Evolutionary conservation across 768 basidiomycete species (phyloP).

Genomic region (Termitomyces eurrhizus): DNA sequence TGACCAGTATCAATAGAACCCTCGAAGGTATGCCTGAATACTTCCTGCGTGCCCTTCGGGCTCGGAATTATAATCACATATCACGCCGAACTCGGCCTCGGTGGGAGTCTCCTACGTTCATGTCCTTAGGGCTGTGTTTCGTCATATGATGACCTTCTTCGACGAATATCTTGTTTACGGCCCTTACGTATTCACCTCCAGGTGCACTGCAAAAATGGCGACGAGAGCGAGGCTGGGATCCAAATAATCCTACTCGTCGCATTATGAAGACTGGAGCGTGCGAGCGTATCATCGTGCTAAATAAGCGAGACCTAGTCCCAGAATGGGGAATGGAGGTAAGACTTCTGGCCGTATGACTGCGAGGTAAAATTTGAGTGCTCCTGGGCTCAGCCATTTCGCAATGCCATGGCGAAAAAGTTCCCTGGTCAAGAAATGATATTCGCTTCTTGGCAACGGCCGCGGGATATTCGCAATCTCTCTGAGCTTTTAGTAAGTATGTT

Average conservation of each 20-base stretch:
- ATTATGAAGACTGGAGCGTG: conserved; percentile 46
- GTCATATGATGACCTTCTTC: neutral
- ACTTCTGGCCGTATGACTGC: conserved; percentile 10
- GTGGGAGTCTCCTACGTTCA: neutral
- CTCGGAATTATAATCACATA: conserved; percentile 6
- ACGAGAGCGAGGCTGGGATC: conserved; percentile 58
- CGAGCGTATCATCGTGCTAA: conserved; percentile 87
- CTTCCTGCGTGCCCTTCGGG: conserved; percentile 25
- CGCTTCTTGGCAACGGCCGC: conserved; percentile 64
- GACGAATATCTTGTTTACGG: neutral
- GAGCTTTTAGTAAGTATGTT: conserved; percentile 73
- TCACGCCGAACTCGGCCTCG: neutral
- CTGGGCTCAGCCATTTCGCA: conserved; percentile 59
- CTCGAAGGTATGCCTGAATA: conserved; percentile 65
- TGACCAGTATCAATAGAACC: conserved; percentile 89
- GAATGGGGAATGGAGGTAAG: conserved; percentile 84
- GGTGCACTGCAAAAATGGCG: conserved; percentile 68
- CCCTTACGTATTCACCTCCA: conserved; percentile 22
- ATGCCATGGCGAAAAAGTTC: conserved; percentile 66
- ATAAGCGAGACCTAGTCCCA: conserved; percentile 90
- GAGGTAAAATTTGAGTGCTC: conserved; percentile 12
- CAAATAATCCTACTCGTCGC: conserved; percentile 35
- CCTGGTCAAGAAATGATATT: conserved; percentile 68
- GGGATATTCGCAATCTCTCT: conserved; percentile 62
- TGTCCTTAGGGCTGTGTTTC: neutral